A percentile compares a stretch with the other conserved stretches of the same genome.
Conservation (phyloP, 495 filamentous ascomycete genomes). For the Glarea lozoyensis region DNA sequence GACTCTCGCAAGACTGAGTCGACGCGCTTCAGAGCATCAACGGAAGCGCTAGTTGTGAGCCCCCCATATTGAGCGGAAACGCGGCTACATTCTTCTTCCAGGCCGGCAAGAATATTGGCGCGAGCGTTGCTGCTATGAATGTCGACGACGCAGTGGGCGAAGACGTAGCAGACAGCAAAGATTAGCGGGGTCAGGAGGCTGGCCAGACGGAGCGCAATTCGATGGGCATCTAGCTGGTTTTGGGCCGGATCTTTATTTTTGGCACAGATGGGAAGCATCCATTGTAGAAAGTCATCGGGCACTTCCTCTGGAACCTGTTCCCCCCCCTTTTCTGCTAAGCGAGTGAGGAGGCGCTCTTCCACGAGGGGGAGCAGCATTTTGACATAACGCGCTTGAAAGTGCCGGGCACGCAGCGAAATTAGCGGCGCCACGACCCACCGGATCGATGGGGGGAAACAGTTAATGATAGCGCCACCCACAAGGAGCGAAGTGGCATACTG, state of each 20-base stretch:
- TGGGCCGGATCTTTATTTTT: neutral
- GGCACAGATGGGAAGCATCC: neutral
- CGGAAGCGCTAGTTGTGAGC: neutral
- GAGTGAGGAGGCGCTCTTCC: neutral
- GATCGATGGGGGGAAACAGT: neutral
- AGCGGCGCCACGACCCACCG: neutral
- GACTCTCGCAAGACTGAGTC: constrained; percentile 14
- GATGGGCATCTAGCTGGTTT: neutral
- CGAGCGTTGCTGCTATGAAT: neutral
- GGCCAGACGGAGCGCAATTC: neutral
- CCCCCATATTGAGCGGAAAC: neutral
- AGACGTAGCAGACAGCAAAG: neutral
- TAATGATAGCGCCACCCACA: neutral
- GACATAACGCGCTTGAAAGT: neutral
- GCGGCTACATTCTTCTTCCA: neutral
- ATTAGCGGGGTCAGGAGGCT: neutral
- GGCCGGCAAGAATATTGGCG: neutral
- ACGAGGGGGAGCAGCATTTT: neutral
- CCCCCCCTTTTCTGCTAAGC: neutral
- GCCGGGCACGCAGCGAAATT: neutral
- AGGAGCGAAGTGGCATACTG: neutral
- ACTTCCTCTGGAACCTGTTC: neutral
- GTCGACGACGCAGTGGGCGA: neutral
- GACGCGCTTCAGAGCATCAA: constrained; percentile 3
- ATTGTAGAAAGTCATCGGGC: neutral